These are phyloP conservation scores for Larix kaempferi DNA, from an alignment of 75 land plant species.

Conservation along the genomic window DNA sequence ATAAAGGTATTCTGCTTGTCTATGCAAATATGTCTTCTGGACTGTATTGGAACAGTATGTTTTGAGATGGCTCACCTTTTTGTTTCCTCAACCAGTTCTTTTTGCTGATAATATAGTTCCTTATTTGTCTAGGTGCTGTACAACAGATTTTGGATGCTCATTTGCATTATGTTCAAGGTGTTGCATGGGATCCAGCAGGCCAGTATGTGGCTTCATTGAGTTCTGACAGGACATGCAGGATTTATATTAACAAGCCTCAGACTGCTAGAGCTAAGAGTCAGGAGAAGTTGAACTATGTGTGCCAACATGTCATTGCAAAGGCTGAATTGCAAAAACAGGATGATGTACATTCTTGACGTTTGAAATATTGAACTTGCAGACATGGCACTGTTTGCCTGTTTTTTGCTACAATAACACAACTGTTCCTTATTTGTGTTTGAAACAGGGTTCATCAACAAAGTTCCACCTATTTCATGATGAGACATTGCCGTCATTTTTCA, in stretches of 20 bases:
- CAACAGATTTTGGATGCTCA: slow-evolving; percentile 87
- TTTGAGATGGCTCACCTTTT: neutral
- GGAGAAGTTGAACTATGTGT: slow-evolving; percentile 58
- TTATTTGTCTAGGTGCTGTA: slow-evolving; percentile 54
- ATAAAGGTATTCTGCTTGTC: slow-evolving; percentile 54
- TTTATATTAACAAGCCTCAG: slow-evolving; percentile 63
- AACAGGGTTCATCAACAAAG: slow-evolving; percentile 34
- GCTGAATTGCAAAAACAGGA: slow-evolving; percentile 42
- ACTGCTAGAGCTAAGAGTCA: slow-evolving; percentile 40
- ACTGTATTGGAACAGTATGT: neutral
- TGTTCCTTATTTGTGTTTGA: neutral
- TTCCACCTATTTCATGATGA: slow-evolving; percentile 92
- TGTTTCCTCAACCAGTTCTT: neutral
- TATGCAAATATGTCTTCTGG: neutral
- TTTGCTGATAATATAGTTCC: neutral
- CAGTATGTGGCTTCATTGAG: slow-evolving; percentile 89
- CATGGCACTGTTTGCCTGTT: neutral
- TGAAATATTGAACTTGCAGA: neutral
- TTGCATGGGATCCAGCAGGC: slow-evolving; percentile 97
- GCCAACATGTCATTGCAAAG: slow-evolving; percentile 77
- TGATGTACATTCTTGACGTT: neutral
- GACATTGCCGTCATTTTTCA: slow-evolving; percentile 91
- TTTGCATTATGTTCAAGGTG: slow-evolving; percentile 97
- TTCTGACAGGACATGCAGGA: slow-evolving; percentile 88
- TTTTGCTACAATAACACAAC: neutral